Base-by-base conservation (phyloP, 176 grass and related monocot species). In the Phyllostachys edulis region DNA sequence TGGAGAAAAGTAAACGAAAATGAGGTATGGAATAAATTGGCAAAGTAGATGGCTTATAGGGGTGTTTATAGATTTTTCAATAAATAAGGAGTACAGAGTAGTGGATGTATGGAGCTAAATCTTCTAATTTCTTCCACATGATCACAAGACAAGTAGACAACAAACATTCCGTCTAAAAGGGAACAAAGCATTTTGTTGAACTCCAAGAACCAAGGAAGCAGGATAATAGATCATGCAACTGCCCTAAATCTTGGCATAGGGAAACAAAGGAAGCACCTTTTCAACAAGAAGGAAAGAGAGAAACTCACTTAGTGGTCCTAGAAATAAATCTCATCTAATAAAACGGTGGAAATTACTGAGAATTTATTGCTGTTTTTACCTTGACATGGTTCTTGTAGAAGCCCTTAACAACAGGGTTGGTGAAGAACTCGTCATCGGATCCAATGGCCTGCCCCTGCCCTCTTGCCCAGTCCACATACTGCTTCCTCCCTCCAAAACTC, bases 381-480 rank as follows among this genome's bases (percentile, higher is more conserved):
- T 92, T 92, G 69, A 99, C 61, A 89, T 99, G 93, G 77, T 99
- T 96, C 86, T 94, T 99, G 81, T 96, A 99, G 70, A 81, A 91
- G 34, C 42, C 67, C 88, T 92, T 96, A 23, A 94, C 97, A 18
- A 92, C 23, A 70, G 81, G 63, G 51, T 99, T 92, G 36, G 93
- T 94, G 93, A 92, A 99, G 88, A 99, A 99, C 18, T 89, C 93
- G 40, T 96, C 97, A 2, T 94, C 93, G 21, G 93, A 94, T 27
- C 75, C 91, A 88, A 99, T 92, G 84, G 36, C 37, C 84, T 96
- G 97, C 52, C 93, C 93, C 69, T 86, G 88, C 71, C 55, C 77
- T 81, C 93, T 99, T 15, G 90, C 97, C 97, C 97, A 99, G 60
- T 89, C n/a, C 72, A 96, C 91, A 73, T 99, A 99, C 82, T 99